A percentile compares a stretch with the other conserved stretches of the same genome.
These are phyloP conservation scores for Coleophoma cylindrospora DNA, from an alignment of 2,329 filamentous ascomycete species.

Conservation along the genomic window DNA sequence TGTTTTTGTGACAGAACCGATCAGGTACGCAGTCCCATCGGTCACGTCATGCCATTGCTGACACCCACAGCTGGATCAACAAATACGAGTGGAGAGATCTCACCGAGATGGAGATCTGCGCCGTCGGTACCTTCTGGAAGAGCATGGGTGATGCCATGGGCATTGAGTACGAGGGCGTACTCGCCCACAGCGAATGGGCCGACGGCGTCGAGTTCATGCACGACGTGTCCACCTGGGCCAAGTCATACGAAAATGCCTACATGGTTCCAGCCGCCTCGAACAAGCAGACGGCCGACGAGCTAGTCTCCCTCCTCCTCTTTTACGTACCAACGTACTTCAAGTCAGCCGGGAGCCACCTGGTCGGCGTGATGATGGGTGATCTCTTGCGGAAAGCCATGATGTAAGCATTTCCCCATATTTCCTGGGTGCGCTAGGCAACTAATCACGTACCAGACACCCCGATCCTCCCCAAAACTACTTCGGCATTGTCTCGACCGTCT, in stretches of 20 bases:
- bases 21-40: too few species aligned
- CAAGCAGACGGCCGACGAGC: conserved; percentile 48
- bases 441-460: conserved; percentile 31
- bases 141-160: conserved; percentile 65
- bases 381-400: conserved; percentile 60
- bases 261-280: conserved; percentile 52
- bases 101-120: conserved; percentile 63
- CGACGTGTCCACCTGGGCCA: conserved; percentile 42
- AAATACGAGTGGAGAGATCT: conserved; percentile 66
- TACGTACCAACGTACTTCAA: conserved; percentile 41
- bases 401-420: conserved; percentile 33
- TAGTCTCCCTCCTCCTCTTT: conserved; percentile 56
- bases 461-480: conserved; percentile 34
- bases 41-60: too few species aligned
- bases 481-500: conserved; percentile 37
- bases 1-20: conserved; percentile 62
- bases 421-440: background rate
- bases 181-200: conserved; percentile 31
- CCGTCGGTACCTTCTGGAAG: conserved; percentile 67
- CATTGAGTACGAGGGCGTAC: conserved; percentile 41
- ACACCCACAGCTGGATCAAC: conserved; percentile 48
- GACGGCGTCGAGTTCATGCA: conserved; percentile 48
- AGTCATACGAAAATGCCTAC: conserved; percentile 50
- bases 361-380: conserved; percentile 59
- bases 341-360: conserved; percentile 41